phyloP scores from a whole-genome alignment of 768 basidiomycete species.

The Naganishia randhawae region DNA sequence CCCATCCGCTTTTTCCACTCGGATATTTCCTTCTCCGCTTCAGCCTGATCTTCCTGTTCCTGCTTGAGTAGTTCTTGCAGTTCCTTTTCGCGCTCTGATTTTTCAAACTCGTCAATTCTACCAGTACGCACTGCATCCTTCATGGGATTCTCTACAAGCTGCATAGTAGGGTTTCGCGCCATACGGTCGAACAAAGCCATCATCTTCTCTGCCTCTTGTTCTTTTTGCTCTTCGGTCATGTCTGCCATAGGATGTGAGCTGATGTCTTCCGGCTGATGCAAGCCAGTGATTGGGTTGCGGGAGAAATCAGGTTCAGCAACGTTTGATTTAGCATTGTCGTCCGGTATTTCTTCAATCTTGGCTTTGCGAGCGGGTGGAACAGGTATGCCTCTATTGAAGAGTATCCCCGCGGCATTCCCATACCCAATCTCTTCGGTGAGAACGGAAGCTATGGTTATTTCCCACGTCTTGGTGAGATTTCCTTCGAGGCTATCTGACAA shows the following conservation, averaged over 20 bases:
- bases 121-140: constrained; percentile 12
- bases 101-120: constrained; percentile 9
- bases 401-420: constrained; percentile 89
- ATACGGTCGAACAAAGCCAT: constrained; percentile 87
- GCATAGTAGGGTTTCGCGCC: constrained; percentile 58
- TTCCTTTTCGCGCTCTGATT: background rate
- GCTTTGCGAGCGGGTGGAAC: constrained; percentile 36
- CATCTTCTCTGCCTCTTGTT: constrained; percentile 83
- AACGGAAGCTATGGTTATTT: background rate
- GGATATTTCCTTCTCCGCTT: constrained; percentile 1
- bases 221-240: constrained; percentile 96
- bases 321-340: background rate
- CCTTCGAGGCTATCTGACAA: background rate
- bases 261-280: background rate
- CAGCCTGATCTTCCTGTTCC: constrained; percentile 1
- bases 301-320: background rate
- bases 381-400: constrained; percentile 80
- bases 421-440: constrained; percentile 65
- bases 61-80: background rate
- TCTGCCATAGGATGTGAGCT: constrained; percentile 27
- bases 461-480: background rate
- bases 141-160: constrained; percentile 20
- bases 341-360: constrained; percentile 37
- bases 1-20: constrained; percentile 17
- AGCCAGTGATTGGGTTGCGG: constrained; percentile 19